These are phyloP conservation scores for Phyllostachys edulis DNA, from an alignment of 176 grass and related monocot species.

Conservation along the genomic window DNA sequence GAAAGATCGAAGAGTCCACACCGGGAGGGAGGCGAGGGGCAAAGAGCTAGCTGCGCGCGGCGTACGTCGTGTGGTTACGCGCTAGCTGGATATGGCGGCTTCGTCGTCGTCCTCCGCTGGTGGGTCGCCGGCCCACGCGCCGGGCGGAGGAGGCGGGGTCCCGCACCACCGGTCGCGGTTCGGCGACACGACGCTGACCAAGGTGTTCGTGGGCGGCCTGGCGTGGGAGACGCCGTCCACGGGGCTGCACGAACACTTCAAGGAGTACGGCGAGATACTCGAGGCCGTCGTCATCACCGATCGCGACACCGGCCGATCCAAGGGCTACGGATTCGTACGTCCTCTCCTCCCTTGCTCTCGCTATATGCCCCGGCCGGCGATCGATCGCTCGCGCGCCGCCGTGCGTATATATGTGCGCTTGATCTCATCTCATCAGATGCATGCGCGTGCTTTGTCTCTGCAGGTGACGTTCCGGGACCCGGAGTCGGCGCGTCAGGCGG, in stretches of 20 bases:
- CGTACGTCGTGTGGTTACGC: background rate
- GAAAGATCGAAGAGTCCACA: background rate
- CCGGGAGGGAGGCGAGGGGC: too few species aligned
- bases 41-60: background rate
- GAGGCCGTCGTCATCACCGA: constrained; percentile 95
- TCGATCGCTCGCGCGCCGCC: background rate
- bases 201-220: constrained; percentile 94
- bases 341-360: background rate
- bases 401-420: background rate
- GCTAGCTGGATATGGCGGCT: background rate
- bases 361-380: background rate
- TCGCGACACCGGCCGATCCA: constrained; percentile 76
- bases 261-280: constrained; percentile 81
- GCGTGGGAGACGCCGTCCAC: constrained; percentile 91
- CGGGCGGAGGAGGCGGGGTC: background rate
- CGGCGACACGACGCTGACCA: constrained; percentile 88
- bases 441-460: background rate
- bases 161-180: constrained; percentile 67
- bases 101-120: constrained; percentile 34
- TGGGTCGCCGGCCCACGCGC: constrained; percentile 32
- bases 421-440: background rate
- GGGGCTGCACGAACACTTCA: constrained; percentile 70
- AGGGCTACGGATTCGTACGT: constrained; percentile 98
- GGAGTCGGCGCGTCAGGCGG: constrained; percentile 65
- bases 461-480: constrained; percentile 91